Base-by-base conservation (phyloP, 2,329 filamentous ascomycete genomes). In the Cordyceps cicadae region DNA sequence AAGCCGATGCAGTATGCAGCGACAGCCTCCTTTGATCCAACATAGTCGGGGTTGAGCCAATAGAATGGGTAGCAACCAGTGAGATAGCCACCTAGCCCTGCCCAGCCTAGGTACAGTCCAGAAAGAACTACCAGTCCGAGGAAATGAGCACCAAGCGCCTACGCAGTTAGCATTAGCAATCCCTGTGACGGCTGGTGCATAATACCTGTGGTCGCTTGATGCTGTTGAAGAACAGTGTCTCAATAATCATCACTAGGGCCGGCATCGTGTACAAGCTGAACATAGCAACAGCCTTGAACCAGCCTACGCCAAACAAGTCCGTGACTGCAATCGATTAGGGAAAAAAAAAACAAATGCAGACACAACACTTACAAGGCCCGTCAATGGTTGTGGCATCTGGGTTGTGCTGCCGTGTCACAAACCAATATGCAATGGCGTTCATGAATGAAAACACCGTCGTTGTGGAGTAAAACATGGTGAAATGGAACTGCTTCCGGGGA, bases 391-490 rank as follows among this genome's bases (percentile, higher is more conserved):
- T 53, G 19, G 64, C 66, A 1, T 63, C 62, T 9, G 66, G 66
- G 9, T 67, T 61, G n/a, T 74, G 68, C 17, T 66, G 70, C 3
- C 71, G 68, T 1, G 72, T 76, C 24, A 77, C 68, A 63, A 75
- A 70, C 77, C 79, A 83, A 72, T 81, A 83, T 32, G 80, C 72
- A 60, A 76, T 69, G 14, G 77, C 77, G 65, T 81, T 82, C 70
- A 80, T 74, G 61, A 82, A 77, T 21, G 74, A 67, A 59, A 79
- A 80, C 24, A 81, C 76, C 19, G 75, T 75, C 1, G 75, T 71
- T 12, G 73, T 64, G 1, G 76, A 77, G 68, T 81, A 81, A 67
- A 80, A 81, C 67, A 82, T 62, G 60, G 77, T 80, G 65, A 82
- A 82, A 65, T 73, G 72, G 65, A 78, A 77, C 29, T 76, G 76